Conservation (phyloP, 805 yeast species). For the Kluyveromyces lactis region DNA sequence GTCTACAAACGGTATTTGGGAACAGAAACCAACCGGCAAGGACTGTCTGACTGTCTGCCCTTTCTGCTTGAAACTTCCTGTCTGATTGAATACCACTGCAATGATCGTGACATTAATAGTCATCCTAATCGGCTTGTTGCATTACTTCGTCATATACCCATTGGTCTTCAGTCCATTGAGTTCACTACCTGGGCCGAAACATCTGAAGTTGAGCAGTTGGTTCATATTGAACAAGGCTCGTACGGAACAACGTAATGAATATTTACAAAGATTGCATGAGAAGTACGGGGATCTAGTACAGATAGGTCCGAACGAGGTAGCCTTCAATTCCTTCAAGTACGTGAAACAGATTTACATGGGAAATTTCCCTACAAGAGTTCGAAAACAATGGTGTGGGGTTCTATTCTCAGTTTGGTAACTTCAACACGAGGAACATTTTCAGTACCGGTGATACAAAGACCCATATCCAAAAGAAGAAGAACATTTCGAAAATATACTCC, state of each 20-base stretch:
- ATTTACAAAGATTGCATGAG: conserved; percentile 42
- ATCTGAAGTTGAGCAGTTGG: conserved; percentile 38
- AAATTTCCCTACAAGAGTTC: conserved; percentile 42
- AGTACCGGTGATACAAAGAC: conserved; percentile 41
- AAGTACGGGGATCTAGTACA: conserved; percentile 57
- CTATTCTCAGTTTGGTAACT: conserved; percentile 53
- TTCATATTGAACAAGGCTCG: conserved; percentile 37
- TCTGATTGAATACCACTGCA: too few species aligned
- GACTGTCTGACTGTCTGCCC: too few species aligned
- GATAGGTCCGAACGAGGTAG: conserved; percentile 52
- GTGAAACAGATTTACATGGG: conserved; percentile 48
- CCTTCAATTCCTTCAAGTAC: conserved; percentile 43
- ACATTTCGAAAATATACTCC: conserved; percentile 36
- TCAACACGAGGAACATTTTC: conserved; percentile 51
- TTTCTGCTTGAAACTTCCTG: too few species aligned
- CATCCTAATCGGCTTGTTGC: conserved; percentile 10
- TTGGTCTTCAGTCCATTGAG: conserved; percentile 41
- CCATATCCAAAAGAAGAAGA: conserved; percentile 38
- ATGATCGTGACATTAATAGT: conserved; percentile 2
- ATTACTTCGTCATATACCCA: conserved; percentile 37
- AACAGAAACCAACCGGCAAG: too few species aligned
- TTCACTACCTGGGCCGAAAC: conserved; percentile 50
- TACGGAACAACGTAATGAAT: conserved; percentile 40
- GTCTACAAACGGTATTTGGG: too few species aligned
- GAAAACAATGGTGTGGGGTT: conserved; percentile 29